Percentiles rank a stretch among this genome's conserved stretches.
These are phyloP conservation scores for Skeletonema potamos DNA, from an alignment of 108 stramenopile genomes.

Conservation along the genomic window DNA sequence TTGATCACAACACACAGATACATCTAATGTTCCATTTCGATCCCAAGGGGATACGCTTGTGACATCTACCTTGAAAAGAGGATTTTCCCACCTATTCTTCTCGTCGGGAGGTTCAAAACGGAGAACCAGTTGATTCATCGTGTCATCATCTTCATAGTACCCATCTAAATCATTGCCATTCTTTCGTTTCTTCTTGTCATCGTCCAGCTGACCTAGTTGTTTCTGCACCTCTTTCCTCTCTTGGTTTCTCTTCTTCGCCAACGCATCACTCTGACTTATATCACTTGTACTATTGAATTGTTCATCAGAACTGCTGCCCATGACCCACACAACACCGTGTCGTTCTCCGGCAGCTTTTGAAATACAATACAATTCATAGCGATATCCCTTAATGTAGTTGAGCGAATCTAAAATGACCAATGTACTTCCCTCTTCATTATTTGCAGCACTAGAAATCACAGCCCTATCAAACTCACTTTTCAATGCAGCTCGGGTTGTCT, in stretches of 20 bases:
- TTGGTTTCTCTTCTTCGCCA: conserved; percentile 62
- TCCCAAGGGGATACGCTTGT: conserved; percentile 31
- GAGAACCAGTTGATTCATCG: conserved; percentile 67
- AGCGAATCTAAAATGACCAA: conserved; percentile 86
- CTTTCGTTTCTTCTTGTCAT: background rate
- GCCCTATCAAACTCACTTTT: conserved; percentile 76
- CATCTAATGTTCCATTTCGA: conserved; percentile 23
- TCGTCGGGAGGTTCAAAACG: conserved; percentile 89
- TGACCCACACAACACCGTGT: conserved; percentile 84
- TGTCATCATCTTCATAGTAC: conserved; percentile 48
- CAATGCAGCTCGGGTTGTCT: conserved; percentile 73
- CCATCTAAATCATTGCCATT: conserved; percentile 11
- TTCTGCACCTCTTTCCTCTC: conserved; percentile 11
- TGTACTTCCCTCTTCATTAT: conserved; percentile 19
- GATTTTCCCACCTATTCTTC: conserved; percentile 89
- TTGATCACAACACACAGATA: background rate
- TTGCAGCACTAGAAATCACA: conserved; percentile 17
- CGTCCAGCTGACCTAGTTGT: background rate
- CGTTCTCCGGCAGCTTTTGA: conserved; percentile 73
- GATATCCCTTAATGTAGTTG: conserved; percentile 92
- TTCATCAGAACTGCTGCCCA: conserved; percentile 21
- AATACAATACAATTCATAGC: conserved; percentile 88
- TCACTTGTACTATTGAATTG: conserved; percentile 30
- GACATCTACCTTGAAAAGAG: conserved; percentile 73
- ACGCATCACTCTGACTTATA: background rate